A percentile compares a stretch with the other conserved stretches of the same genome.
Evolutionary conservation across 192 early-diverging fungal genomes (phyloP).

Genomic region (Backusella tarrabulga): DNA sequence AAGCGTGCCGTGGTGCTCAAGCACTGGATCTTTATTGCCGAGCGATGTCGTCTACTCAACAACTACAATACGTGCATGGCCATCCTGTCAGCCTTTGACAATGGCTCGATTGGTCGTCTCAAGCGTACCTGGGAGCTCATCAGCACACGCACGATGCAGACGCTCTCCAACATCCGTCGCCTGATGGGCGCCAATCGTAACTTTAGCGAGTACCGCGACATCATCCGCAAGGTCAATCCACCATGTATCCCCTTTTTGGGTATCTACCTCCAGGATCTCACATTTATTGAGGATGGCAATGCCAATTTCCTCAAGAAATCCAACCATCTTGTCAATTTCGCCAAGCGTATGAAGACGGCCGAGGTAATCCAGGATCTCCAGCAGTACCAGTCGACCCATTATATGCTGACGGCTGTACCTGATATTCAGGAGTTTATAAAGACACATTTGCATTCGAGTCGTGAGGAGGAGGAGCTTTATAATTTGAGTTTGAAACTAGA

Average conservation of each 20-base stretch:
- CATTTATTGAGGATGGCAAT: conserved; percentile 90
- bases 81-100: conserved; percentile 82
- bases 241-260: conserved; percentile 83
- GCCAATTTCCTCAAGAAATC: conserved; percentile 62
- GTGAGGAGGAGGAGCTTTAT: conserved; percentile 72
- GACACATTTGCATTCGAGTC: conserved; percentile 63
- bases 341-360: conserved; percentile 83
- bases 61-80: conserved; percentile 93
- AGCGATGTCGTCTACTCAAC: conserved; percentile 76
- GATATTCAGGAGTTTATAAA: conserved; percentile 82
- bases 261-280: conserved; percentile 82
- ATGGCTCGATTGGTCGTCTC: conserved; percentile 84
- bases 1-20: conserved; percentile 76
- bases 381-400: conserved; percentile 84
- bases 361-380: conserved; percentile 87
- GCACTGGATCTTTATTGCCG: conserved; percentile 79
- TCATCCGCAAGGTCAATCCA: conserved; percentile 73
- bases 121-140: conserved; percentile 84
- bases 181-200: conserved; percentile 82
- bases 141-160: conserved; percentile 47
- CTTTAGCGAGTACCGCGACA: conserved; percentile 78
- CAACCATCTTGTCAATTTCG: conserved; percentile 85
- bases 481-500: conserved; percentile 79
- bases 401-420: conserved; percentile 70
- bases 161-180: conserved; percentile 60